Conservation (phyloP, 495 filamentous ascomycete genomes). For the Polyplosphaeria fusca region DNA sequence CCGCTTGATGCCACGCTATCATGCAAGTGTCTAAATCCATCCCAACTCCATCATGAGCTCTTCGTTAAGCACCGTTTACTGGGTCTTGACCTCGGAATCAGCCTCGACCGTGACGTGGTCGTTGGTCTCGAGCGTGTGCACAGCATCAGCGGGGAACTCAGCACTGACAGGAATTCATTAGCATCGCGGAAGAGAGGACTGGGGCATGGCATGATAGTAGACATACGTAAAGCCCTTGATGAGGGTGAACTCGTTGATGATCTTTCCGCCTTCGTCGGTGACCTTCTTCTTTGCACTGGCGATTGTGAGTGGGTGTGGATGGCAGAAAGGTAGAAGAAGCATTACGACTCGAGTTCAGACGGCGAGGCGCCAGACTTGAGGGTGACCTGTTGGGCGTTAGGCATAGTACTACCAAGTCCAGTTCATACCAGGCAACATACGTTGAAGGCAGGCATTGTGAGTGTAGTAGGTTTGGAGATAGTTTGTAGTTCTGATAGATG, state of each 20-base stretch:
- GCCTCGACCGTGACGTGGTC: constrained; percentile 74
- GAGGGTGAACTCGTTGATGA: constrained; percentile 76
- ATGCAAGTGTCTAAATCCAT: neutral
- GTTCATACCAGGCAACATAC: constrained; percentile 50
- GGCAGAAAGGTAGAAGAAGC: constrained; percentile 11
- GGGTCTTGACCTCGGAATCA: constrained; percentile 67
- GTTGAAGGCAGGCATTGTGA: constrained; percentile 69
- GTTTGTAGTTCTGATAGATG: neutral
- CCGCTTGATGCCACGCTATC: constrained; percentile 15
- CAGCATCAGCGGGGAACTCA: constrained; percentile 62
- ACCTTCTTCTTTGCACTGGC: constrained; percentile 70
- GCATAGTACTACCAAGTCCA: too few relatives aligned
- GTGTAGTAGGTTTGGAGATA: neutral
- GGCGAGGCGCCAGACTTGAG: constrained; percentile 62
- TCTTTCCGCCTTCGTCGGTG: constrained; percentile 68
- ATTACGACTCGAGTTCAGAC: constrained; percentile 62
- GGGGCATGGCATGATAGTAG: too few relatives aligned
- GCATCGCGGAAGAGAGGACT: neutral
- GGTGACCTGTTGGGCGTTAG: constrained; percentile 59
- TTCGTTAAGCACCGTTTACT: constrained; percentile 48
- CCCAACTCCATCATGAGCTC: neutral
- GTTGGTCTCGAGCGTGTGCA: constrained; percentile 59
- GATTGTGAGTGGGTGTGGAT: neutral
- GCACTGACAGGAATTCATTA: constrained; percentile 53
- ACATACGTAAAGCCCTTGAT: constrained; percentile 90